Base-by-base conservation (phyloP, 2,329 filamentous ascomycete genomes). In the Penicillium paneum region DNA sequence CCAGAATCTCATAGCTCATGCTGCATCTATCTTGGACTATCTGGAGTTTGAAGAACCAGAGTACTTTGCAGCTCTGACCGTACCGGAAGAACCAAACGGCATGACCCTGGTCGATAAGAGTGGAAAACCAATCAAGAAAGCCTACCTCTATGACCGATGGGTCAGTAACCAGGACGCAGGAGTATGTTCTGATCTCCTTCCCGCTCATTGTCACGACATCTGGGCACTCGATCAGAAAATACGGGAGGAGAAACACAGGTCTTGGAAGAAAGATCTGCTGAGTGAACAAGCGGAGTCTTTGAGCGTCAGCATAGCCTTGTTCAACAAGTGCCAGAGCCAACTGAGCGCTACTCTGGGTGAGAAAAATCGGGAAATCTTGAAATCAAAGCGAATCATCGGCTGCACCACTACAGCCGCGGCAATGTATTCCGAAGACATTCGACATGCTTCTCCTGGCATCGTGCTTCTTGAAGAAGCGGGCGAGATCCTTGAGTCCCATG, bases 401-500 rank as follows among this genome's bases (percentile, higher is more conserved):
- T 89, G 85, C 58, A 91, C 88, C 0, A 91, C 88, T 0, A 91
- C 85, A 0, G 86, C 76, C 0, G 87, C 87, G 0, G 85, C 88
- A 0, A 90, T 79, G 70, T 81, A 87, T 47, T 71, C 77, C 0
- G 70, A 78, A 0, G 74, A 81, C 1, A 77, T 91, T 8, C 77
- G 77, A 5, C 73, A 77, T 0, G 81, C 80, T 0, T 68, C 72
- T 0, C 84, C 86, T 0, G 83, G 84, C 1, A 75, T 89, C 3
- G 69, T 90, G 1, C 65, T 91, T 0, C 81, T 89, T 0, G 88
- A 91, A 66, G 88, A 91, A 68, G 88, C 87, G 0, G 88, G 86
- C 1, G 87, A 91, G 58, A 88, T 91, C 3, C 74, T 90, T 0
- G 88, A 91, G 66, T 78, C 79, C 1, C 87, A 90, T 59, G 76